These are phyloP conservation scores for Rhododendron mucronatum DNA, from an alignment of 148 eudicot genomes.

Conservation along the genomic window DNA sequence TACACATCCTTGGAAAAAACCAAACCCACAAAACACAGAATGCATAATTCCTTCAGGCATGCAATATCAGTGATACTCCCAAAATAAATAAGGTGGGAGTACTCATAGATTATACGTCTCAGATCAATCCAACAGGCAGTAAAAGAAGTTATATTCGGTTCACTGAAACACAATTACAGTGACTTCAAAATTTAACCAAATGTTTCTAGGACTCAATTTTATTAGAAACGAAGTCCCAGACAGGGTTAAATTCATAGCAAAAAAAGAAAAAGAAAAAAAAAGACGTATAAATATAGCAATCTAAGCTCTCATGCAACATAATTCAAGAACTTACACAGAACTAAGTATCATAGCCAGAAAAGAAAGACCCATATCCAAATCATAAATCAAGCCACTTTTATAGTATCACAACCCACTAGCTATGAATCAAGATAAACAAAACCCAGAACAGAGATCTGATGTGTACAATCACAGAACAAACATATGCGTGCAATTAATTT, in stretches of 20 bases:
- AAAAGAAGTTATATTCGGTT: background rate
- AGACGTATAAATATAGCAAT: background rate
- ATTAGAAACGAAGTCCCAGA: background rate
- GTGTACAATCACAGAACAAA: background rate
- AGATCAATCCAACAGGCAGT: background rate
- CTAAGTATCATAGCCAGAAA: background rate
- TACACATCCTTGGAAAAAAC: background rate
- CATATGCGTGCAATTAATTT: background rate
- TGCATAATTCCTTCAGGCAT: background rate
- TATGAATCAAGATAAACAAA: background rate
- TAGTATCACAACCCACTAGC: slow-evolving; percentile 1
- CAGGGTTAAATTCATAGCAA: background rate
- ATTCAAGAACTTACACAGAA: background rate
- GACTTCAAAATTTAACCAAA: background rate
- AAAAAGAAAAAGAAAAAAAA: too few relatives aligned
- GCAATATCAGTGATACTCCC: background rate
- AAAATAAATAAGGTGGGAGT: background rate
- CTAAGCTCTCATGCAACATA: background rate
- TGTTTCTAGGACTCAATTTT: background rate
- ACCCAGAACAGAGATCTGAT: slow-evolving; percentile 6
- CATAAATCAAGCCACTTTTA: background rate
- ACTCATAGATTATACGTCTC: background rate
- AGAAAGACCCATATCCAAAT: background rate
- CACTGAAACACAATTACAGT: background rate
- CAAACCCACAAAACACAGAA: background rate